A percentile compares a stretch with the other conserved stretches of the same genome.
Evolutionary conservation across 225 moss, liverwort and hornwort species (phyloP).

Genomic region (Marchantia paleacea): DNA sequence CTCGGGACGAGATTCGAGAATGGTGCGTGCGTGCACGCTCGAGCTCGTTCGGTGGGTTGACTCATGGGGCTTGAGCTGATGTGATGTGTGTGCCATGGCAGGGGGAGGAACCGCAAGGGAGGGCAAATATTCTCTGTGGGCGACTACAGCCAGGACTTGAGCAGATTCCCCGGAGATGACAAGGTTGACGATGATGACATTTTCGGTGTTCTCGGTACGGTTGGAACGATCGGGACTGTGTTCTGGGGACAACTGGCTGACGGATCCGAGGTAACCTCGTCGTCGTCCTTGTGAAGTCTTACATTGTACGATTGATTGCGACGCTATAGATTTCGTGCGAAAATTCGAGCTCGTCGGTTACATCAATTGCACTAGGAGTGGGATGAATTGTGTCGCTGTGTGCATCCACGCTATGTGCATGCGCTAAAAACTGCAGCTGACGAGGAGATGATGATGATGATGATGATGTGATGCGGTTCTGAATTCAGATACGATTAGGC

Average conservation of each 20-base stretch:
- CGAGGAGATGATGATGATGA: too few relatives aligned
- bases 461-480: too few relatives aligned
- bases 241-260: constrained; percentile 36
- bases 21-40: too few relatives aligned
- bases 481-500: too few relatives aligned
- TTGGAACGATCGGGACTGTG: constrained; percentile 31
- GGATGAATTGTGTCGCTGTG: neutral
- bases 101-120: constrained; percentile 5
- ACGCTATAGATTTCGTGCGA: too few relatives aligned
- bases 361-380: too few relatives aligned
- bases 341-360: neutral
- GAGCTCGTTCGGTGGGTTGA: neutral
- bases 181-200: constrained; percentile 10
- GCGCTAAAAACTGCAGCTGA: too few relatives aligned
- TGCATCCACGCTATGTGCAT: too few relatives aligned
- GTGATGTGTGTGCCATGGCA: neutral
- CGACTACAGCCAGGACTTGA: constrained; percentile 22
- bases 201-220: constrained; percentile 17
- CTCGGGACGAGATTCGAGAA: too few relatives aligned
- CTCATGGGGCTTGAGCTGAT: neutral
- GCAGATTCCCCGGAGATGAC: neutral
- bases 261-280: constrained; percentile 29
- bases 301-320: too few relatives aligned
- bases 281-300: too few relatives aligned
- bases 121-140: constrained; percentile 32